Evolutionary conservation across 1,139 yeast species (phyloP), one percentile per base, ranked within the genome.

Genomic region (Eremothecium coryli): DNA sequence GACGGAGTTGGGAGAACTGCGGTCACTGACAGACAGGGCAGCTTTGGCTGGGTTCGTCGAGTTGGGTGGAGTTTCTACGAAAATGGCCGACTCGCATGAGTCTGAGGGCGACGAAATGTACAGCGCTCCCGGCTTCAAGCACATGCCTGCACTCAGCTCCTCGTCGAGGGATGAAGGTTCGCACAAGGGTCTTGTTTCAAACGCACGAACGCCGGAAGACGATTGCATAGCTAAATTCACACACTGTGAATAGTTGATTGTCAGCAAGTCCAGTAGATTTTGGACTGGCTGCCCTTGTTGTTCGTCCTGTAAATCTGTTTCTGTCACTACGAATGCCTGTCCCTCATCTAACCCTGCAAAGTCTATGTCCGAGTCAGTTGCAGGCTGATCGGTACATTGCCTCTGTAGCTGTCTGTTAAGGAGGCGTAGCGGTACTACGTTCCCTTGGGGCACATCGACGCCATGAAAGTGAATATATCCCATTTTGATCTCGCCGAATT

Each of bases 401-500:
- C 35, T 27, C 26, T 38, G 35, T 26, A 33, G 36, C 31, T 37
- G 41, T 12, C 28, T 31, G 23, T 27, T 33, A 27, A 41, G 28
- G 22, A 23, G 29, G 12, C 38, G 38, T 17, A 38, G 33, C 22
- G 43, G 25, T 15, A 39, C 43, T 26, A 37, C 32, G 31, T 39
- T 43, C 28, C 38, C 42, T 26, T 38, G 39, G 17, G 46, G 46
- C 22, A 43, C 41, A 16, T 36, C 36, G 15, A 38, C 43, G 18
- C 37, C 39, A 31, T 43, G 44, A 32, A 43, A 43, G 16, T 43
- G 46, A 24, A 43, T 38, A 30, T 43, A 43, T 12, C 46, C 46
- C 46, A 43, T 43, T 13, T n/a, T n/a, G n/a, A n/a, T n/a, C n/a
- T n/a, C n/a, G n/a, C n/a, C n/a, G n/a, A n/a, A n/a, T n/a, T n/a